A percentile compares a stretch with the other conserved stretches of the same genome.
Conservation (phyloP, 2,329 filamentous ascomycete genomes). For the Xylariaceae sp. region DNA sequence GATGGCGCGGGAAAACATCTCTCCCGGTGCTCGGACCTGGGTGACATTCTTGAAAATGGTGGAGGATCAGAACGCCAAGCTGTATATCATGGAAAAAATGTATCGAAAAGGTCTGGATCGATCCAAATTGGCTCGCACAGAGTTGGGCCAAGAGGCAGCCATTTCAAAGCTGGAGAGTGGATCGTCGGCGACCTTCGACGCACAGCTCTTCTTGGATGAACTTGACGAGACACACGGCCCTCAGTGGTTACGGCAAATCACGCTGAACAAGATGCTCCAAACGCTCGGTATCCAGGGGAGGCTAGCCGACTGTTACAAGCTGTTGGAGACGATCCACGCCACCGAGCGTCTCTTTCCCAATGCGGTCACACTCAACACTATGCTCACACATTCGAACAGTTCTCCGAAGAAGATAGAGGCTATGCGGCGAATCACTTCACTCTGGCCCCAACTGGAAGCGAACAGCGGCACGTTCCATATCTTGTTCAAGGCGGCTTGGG, state of each 20-base stretch:
- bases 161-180: slow-evolving; percentile 13
- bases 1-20: slow-evolving; percentile 19
- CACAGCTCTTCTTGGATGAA: slow-evolving; percentile 10
- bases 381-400: slow-evolving; percentile 17
- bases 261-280: slow-evolving; percentile 22
- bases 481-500: slow-evolving; percentile 20
- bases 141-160: slow-evolving; percentile 17
- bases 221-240: slow-evolving; percentile 16
- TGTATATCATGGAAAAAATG: slow-evolving; percentile 37
- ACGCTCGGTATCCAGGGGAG: slow-evolving; percentile 13
- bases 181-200: slow-evolving; percentile 3
- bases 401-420: slow-evolving; percentile 8
- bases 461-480: slow-evolving; percentile 18
- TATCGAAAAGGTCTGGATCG: slow-evolving; percentile 12
- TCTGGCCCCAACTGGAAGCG: slow-evolving; percentile 11
- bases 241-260: slow-evolving; percentile 19
- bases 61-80: slow-evolving; percentile 28
- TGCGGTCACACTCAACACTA: slow-evolving; percentile 20
- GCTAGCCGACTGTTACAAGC: slow-evolving; percentile 11
- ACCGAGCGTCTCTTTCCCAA: slow-evolving; percentile 8
- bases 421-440: slow-evolving; percentile 8
- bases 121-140: slow-evolving; percentile 11
- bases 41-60: slow-evolving; percentile 30
- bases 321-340: slow-evolving; percentile 12
- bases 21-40: slow-evolving; percentile 18